Percentiles rank a stretch among this genome's conserved stretches.
phyloP scores from a whole-genome alignment of 106 monocot genomes.

The Vanilla planifolia region DNA sequence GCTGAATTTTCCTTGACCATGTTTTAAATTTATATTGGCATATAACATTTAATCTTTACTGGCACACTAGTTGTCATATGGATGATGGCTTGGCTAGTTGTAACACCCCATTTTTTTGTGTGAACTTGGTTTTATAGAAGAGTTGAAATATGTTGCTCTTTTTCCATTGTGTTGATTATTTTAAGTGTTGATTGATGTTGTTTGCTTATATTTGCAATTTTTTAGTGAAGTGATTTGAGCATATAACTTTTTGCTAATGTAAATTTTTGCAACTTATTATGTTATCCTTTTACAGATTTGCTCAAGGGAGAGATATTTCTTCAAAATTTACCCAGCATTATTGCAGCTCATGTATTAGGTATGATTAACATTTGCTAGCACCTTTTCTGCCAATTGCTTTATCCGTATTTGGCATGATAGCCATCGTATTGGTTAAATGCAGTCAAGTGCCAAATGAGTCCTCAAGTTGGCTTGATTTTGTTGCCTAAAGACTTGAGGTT shows the following conservation, averaged over 20 bases:
- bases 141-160: too few relatives aligned
- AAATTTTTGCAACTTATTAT: not conserved
- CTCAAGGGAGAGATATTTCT: conserved; percentile 98
- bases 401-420: not conserved
- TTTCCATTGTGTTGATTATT: too few relatives aligned
- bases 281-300: conserved; percentile 47
- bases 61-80: not conserved
- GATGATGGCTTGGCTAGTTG: not conserved
- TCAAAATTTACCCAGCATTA: conserved; percentile 90
- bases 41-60: not conserved
- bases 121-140: too few relatives aligned
- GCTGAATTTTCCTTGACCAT: not conserved
- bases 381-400: not conserved
- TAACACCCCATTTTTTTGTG: too few relatives aligned
- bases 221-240: not conserved
- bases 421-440: too few relatives aligned
- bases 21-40: not conserved
- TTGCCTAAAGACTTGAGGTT: too few relatives aligned
- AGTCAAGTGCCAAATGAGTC: too few relatives aligned
- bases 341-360: conserved; percentile 91
- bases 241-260: not conserved
- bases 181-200: not conserved
- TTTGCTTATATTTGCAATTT: too few relatives aligned
- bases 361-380: conserved; percentile 12
- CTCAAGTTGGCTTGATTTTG: too few relatives aligned